A percentile compares a stretch with the other conserved stretches of the same genome.
Conservation (phyloP, 2,329 filamentous ascomycete genomes). For the Ascochyta fabae region DNA sequence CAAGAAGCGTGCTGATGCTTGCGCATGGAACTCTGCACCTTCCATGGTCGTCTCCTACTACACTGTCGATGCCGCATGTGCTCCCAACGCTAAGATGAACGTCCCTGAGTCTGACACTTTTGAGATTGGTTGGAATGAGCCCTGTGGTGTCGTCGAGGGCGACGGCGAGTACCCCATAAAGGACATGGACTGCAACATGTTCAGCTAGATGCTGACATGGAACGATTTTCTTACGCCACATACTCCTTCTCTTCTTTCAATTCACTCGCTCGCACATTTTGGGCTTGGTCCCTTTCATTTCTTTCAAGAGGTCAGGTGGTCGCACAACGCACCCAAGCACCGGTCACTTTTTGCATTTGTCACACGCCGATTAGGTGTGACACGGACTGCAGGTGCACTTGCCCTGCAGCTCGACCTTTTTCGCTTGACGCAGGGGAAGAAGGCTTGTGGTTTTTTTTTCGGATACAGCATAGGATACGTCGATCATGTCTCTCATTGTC, state of each 20-base stretch:
- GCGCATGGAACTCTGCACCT: slow-evolving; percentile 50
- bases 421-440: slow-evolving; percentile 8
- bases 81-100: slow-evolving; percentile 37
- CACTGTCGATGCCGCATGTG: slow-evolving; percentile 48
- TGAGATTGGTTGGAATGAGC: slow-evolving; percentile 53
- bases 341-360: slow-evolving; percentile 17
- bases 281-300: slow-evolving; percentile 9
- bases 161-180: slow-evolving; percentile 55
- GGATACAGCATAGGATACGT: background rate
- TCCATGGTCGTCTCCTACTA: slow-evolving; percentile 52
- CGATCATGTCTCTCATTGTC: slow-evolving; percentile 1
- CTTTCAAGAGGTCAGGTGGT: slow-evolving; percentile 17
- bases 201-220: slow-evolving; percentile 16
- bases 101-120: slow-evolving; percentile 32
- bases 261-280: slow-evolving; percentile 10
- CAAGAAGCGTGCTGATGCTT: slow-evolving; percentile 38
- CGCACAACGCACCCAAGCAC: slow-evolving; percentile 16
- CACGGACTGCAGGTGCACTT: slow-evolving; percentile 5
- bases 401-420: slow-evolving; percentile 8
- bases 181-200: slow-evolving; percentile 44
- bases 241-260: slow-evolving; percentile 5
- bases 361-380: slow-evolving; percentile 2
- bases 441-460: slow-evolving; percentile 3
- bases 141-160: slow-evolving; percentile 48
- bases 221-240: slow-evolving; percentile 3